Evolutionary conservation across 345 rosid species (phyloP), one percentile per base, ranked within the genome.

Genomic region (Odontarrhena argentea): DNA sequence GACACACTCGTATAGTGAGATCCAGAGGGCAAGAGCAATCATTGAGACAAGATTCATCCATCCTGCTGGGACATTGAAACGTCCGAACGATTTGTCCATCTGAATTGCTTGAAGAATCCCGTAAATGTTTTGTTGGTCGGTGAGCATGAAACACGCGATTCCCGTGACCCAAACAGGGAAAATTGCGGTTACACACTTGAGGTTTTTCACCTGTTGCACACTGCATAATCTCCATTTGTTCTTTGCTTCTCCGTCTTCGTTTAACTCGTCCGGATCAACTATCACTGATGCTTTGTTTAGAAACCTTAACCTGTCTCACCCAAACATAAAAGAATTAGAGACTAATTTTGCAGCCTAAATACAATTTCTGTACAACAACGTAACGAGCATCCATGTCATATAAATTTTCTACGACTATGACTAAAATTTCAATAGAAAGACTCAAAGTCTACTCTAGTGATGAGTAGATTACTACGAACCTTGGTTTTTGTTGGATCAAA

Each of bases 41-140:
- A 91, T 86, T 0, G 87, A 72, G 35, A 64, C 48, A 1, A 90
- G 84, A 13, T 81, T 76, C 83, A 86, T 79, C 97, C 95, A 87
- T 18, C 81, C 84, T 12, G 92, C 88, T 2, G 96, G 97, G 40
- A 78, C 63, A 30, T 72, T 9, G 43, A 89, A 85, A 9, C 40
- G 25, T 13, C 85, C 84, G 7, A 85, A 44, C 5, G 73, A 46
- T 63, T 47, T 80, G 50, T 79, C 69, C 77, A 76, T 74, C 43
- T 87, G 89, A 12, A 83, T 76, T 5, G 85, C 85, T 70, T 84
- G 91, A 47, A 87, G 80, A 32, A 85, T 51, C 8, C 96, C 94
- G 47, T 85, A 79, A n/a, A 85, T 78, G 68, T 43, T 80, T 60
- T 80, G 81, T 63, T 87, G 94, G 38, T 89, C 94, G 67, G 81